These are phyloP conservation scores for Sporodiniella umbellata DNA, from an alignment of 371 early-diverging fungal species.

Conservation along the genomic window DNA sequence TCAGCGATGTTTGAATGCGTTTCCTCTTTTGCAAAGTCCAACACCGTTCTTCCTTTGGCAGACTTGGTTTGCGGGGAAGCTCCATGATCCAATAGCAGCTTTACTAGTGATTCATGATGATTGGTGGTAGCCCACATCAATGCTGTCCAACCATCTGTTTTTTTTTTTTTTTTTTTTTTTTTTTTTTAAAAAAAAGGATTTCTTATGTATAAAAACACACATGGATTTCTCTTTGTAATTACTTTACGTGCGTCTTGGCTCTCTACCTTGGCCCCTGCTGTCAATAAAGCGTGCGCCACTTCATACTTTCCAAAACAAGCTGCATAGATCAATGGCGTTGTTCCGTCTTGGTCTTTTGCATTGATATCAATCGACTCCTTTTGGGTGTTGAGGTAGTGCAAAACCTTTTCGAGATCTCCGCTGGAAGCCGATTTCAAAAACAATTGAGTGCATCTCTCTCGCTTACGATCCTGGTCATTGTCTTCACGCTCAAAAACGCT, in stretches of 20 bases:
- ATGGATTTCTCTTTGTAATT: neutral
- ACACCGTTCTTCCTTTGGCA: conserved; percentile 74
- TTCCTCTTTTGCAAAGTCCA: conserved; percentile 68
- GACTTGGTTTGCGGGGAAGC: conserved; percentile 74
- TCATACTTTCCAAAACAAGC: conserved; percentile 83
- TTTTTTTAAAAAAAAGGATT: no score
- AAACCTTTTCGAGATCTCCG: conserved; percentile 92
- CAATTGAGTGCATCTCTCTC: conserved; percentile 39
- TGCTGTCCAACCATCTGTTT: conserved; percentile 89
- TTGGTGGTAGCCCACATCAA: conserved; percentile 94
- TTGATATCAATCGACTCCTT: conserved; percentile 71
- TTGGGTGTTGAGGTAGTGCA: conserved; percentile 50
- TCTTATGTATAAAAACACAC: no score
- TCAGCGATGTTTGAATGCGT: conserved; percentile 50
- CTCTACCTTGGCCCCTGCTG: conserved; percentile 74
- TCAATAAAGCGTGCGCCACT: conserved; percentile 63
- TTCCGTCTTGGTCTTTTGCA: conserved; percentile 81
- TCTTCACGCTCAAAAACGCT: neutral
- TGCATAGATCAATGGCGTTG: conserved; percentile 80
- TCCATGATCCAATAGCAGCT: conserved; percentile 74
- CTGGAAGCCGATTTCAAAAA: conserved; percentile 62
- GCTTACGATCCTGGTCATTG: conserved; percentile 64
- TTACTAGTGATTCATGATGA: conserved; percentile 72
- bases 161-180: no score
- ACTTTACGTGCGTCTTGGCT: conserved; percentile 73